These are phyloP conservation scores for Suillus brevipes DNA, from an alignment of 768 basidiomycete genomes.

Conservation along the genomic window DNA sequence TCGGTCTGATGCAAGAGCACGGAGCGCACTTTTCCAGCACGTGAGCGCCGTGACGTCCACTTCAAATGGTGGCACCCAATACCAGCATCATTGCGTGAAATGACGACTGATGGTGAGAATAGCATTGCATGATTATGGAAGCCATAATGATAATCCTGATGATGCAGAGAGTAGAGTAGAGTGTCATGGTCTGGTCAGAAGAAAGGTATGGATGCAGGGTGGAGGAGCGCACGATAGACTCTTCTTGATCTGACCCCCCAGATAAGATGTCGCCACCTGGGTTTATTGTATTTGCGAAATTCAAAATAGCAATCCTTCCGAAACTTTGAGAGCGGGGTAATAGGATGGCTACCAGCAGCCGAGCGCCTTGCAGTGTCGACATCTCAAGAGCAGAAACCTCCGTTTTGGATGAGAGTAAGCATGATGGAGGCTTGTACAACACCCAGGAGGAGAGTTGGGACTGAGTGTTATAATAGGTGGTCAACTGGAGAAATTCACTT, in stretches of 20 bases:
- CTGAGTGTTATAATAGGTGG: constrained; percentile 51
- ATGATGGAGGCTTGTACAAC: constrained; percentile 11
- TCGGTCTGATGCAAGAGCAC: constrained; percentile 14
- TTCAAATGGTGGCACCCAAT: constrained; percentile 49
- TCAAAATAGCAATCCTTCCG: constrained; percentile 61
- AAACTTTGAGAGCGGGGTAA: constrained; percentile 13
- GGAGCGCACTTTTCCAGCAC: constrained; percentile 48
- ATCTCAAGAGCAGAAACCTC: constrained; percentile 56
- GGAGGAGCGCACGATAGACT: constrained; percentile 75
- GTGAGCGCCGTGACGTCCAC: constrained; percentile 46
- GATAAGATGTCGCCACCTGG: constrained; percentile 74
- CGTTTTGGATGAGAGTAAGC: not conserved
- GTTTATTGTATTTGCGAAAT: constrained; percentile 72
- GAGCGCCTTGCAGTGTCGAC: constrained; percentile 60
- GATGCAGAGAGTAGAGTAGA: constrained; percentile 63
- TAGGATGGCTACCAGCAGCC: constrained; percentile 28
- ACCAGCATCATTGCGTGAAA: constrained; percentile 67
- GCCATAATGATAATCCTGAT: constrained; percentile 44
- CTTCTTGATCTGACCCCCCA: constrained; percentile 78
- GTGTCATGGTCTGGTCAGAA: constrained; percentile 51
- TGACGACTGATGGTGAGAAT: constrained; percentile 60
- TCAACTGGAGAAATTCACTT: constrained; percentile 39
- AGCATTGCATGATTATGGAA: constrained; percentile 79
- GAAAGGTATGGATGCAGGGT: constrained; percentile 64
- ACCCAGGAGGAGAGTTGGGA: constrained; percentile 50